These are phyloP conservation scores for Zygosaccharomyces lentus DNA, from an alignment of 805 yeast genomes.

Conservation along the genomic window DNA sequence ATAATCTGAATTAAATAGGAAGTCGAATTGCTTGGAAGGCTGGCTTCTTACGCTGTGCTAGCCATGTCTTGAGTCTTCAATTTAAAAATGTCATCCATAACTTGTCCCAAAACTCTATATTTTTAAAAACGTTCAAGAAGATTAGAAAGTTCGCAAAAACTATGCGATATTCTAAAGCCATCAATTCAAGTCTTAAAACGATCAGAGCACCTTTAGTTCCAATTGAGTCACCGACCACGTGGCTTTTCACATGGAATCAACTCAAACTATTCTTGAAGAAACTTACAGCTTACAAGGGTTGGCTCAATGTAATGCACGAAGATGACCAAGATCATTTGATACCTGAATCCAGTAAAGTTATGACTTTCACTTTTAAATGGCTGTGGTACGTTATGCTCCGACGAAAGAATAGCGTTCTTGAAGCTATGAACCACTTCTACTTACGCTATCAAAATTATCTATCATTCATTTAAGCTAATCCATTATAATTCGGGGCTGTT, in stretches of 20 bases:
- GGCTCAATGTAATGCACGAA: neutral
- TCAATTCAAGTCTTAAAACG: slow-evolving; percentile 3
- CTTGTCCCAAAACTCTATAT: slow-evolving; percentile 3
- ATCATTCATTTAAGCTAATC: slow-evolving; percentile 4
- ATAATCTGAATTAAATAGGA: slow-evolving; percentile 1
- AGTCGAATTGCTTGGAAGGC: slow-evolving; percentile 5
- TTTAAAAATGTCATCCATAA: slow-evolving; percentile 2
- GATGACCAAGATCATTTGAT: neutral
- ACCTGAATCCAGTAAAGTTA: neutral
- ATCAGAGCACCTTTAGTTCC: slow-evolving; percentile 4
- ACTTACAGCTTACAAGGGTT: slow-evolving; percentile 1
- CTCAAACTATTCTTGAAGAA: slow-evolving; percentile 7
- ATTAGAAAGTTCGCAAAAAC: slow-evolving; percentile 3
- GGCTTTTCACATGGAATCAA: slow-evolving; percentile 9
- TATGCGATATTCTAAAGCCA: slow-evolving; percentile 1
- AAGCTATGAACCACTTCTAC: slow-evolving; percentile 7
- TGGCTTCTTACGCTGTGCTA: slow-evolving; percentile 3
- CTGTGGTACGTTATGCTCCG: slow-evolving; percentile 2
- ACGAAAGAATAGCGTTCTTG: slow-evolving; percentile 9
- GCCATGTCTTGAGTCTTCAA: slow-evolving; percentile 8
- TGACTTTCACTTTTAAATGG: slow-evolving; percentile 11
- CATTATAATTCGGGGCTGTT: slow-evolving; percentile 6
- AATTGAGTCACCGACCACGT: slow-evolving; percentile 4
- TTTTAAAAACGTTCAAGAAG: slow-evolving; percentile 6
- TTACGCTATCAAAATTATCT: slow-evolving; percentile 5